Evolutionary conservation across 768 basidiomycete species (phyloP).

Genomic region (Podaxis sp.): DNA sequence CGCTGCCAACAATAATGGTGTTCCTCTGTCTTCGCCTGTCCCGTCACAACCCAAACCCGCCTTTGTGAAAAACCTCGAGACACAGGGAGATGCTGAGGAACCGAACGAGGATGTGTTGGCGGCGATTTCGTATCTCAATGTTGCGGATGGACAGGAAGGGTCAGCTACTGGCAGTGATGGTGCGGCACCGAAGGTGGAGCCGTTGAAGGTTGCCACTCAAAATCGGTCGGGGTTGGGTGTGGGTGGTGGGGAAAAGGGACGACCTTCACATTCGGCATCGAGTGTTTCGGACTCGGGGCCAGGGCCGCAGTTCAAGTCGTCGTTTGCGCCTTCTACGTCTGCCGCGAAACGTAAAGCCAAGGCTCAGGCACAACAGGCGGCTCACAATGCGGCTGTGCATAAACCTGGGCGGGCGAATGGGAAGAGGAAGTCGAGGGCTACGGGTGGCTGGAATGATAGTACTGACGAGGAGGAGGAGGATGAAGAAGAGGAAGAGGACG

Average conservation of each 20-base stretch:
- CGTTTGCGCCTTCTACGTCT: constrained; percentile 84
- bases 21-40: neutral
- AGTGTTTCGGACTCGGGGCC: constrained; percentile 5
- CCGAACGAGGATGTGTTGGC: constrained; percentile 72
- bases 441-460: constrained; percentile 65
- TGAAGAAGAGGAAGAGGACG: constrained; percentile 84
- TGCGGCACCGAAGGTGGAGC: constrained; percentile 27
- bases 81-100: constrained; percentile 40
- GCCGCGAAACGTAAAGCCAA: constrained; percentile 86
- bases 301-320: constrained; percentile 62
- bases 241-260: constrained; percentile 23
- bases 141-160: constrained; percentile 41
- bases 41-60: neutral
- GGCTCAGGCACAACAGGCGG: constrained; percentile 79
- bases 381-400: constrained; percentile 73
- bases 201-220: constrained; percentile 30
- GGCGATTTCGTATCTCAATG: constrained; percentile 73
- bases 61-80: constrained; percentile 12
- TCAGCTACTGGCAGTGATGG: constrained; percentile 16
- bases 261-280: constrained; percentile 7
- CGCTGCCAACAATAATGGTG: neutral
- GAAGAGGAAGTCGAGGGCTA: constrained; percentile 60
- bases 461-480: constrained; percentile 85
- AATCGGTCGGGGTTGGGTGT: neutral
- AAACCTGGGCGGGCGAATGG: constrained; percentile 69